Conservation (phyloP, 169 alveolate species). For the Eimeria tenella region DNA sequence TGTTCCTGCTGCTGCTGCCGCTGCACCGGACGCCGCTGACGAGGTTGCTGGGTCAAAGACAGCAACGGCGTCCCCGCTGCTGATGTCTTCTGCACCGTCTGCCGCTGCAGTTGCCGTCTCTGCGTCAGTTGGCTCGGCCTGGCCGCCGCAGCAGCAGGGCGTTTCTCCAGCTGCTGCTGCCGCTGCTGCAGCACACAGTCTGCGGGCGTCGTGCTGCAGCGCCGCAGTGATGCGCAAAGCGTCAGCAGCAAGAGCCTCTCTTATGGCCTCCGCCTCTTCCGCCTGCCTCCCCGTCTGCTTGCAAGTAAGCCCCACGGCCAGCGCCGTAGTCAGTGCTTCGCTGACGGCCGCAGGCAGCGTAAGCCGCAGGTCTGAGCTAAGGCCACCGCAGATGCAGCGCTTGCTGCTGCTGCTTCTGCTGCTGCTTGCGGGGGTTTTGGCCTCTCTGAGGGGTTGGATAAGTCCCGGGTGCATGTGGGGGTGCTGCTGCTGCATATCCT, state of each 20-base stretch:
- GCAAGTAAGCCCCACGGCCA: conserved; percentile 49
- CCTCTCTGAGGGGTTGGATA: background rate
- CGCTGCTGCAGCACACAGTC: background rate
- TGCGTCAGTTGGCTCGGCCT: background rate
- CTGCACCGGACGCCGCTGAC: conserved; percentile 19
- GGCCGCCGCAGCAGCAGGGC: too few relatives aligned
- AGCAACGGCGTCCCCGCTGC: conserved; percentile 4
- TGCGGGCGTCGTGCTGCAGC: conserved; percentile 23
- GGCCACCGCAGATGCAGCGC: conserved; percentile 17
- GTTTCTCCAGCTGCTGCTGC: background rate
- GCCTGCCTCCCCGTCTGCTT: background rate
- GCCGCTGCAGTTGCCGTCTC: background rate
- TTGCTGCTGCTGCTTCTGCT: background rate
- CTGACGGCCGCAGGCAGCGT: conserved; percentile 61
- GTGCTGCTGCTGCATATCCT: conserved; percentile 13
- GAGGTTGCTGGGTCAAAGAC: background rate
- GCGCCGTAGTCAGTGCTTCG: conserved; percentile 6
- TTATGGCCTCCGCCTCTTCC: too few relatives aligned
- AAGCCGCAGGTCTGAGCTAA: background rate
- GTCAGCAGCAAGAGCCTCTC: background rate
- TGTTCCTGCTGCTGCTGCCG: conserved; percentile 43
- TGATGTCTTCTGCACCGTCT: background rate
- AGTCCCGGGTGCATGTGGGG: background rate
- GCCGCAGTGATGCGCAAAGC: background rate
- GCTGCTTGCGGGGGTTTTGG: background rate